Base-by-base conservation (phyloP, 2,329 filamentous ascomycete genomes). In the Fusarium sarcochroum region DNA sequence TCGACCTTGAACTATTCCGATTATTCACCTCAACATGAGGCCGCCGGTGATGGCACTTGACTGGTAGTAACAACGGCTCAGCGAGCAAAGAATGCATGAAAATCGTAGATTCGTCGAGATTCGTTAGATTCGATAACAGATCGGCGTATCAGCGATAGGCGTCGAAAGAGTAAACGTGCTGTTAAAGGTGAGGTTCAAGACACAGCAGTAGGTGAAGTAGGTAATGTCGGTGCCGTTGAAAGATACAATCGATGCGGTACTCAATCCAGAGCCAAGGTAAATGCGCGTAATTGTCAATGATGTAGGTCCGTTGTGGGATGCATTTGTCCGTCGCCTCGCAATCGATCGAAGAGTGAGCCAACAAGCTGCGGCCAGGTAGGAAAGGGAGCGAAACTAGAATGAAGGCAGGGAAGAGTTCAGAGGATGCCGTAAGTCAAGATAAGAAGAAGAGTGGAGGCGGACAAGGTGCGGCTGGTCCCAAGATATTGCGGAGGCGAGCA, bases 401-500 rank as follows among this genome's bases (percentile, higher is more conserved):
- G 41, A 62, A 53, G 55, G 51, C 48, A 58, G 44, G 59, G 59
- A 48, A 65, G 51, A 60, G 40, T 68, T 54, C 35, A 30, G 49
- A 70, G 66, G 53, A 52, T 54, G 58, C 38, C 63, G 47, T 38
- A 67, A 59, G 67, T 64, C 35, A 47, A 71, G 68, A 70, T 61
- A 70, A 67, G 66, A 62, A 48, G 57, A 65, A 63, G 52, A 70
- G 72, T 72, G 72, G 69, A 73, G 59, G 66, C 38, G 46, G 63
- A 66, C 67, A 64, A 72, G 68, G 72, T 71, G 72, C 72, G 55
- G 69, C 60, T 70, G 69, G 67, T 73, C 70, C 62, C 72, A 74
- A 74, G 72, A 74, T 74, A 74, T 74, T 72, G 72, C 70, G 72
- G 72, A 74, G 72, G 72, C 70, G 72, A 74, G 61, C 65, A 55